These are phyloP conservation scores for Capronia coronata DNA, from an alignment of 2,329 filamentous ascomycete species.

Conservation along the genomic window DNA sequence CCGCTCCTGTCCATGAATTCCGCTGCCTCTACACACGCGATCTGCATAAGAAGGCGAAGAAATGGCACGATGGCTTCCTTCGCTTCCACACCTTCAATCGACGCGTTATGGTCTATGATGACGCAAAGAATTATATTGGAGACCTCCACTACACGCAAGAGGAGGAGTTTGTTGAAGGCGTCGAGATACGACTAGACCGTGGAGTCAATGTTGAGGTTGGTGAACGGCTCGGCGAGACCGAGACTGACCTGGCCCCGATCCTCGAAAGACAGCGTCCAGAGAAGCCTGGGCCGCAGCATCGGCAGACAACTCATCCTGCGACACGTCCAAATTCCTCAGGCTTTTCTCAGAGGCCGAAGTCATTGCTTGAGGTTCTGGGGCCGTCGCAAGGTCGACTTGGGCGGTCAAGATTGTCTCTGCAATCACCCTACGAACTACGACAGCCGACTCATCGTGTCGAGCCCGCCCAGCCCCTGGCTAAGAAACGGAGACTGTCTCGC, in stretches of 20 bases:
- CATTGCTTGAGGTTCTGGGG: conserved; percentile 59
- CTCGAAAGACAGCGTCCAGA: conserved; percentile 55
- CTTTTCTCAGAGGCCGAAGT: conserved; percentile 48
- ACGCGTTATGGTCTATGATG: conserved; percentile 83
- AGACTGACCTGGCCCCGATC: conserved; percentile 72
- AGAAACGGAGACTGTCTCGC: conserved; percentile 32
- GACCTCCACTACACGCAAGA: conserved; percentile 74
- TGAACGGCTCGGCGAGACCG: conserved; percentile 63
- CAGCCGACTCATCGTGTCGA: conserved; percentile 28
- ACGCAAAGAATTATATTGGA: conserved; percentile 70
- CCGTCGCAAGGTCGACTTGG: conserved; percentile 58
- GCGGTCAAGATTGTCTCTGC: conserved; percentile 51
- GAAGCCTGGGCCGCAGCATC: conserved; percentile 24
- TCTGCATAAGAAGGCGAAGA: conserved; percentile 75
- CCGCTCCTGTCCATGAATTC: conserved; percentile 72
- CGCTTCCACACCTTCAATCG: conserved; percentile 89
- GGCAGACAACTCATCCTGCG: conserved; percentile 28
- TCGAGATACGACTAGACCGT: conserved; percentile 73
- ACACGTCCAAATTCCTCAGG: conserved; percentile 40
- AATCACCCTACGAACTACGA: conserved; percentile 61
- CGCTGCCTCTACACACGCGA: conserved; percentile 84
- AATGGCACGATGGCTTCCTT: conserved; percentile 87
- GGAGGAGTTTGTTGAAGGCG: conserved; percentile 66
- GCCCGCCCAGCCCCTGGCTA: conserved; percentile 30
- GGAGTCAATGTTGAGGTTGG: conserved; percentile 72